These are phyloP conservation scores for Pisolithus tinctorius DNA, from an alignment of 768 basidiomycete species.

Conservation along the genomic window DNA sequence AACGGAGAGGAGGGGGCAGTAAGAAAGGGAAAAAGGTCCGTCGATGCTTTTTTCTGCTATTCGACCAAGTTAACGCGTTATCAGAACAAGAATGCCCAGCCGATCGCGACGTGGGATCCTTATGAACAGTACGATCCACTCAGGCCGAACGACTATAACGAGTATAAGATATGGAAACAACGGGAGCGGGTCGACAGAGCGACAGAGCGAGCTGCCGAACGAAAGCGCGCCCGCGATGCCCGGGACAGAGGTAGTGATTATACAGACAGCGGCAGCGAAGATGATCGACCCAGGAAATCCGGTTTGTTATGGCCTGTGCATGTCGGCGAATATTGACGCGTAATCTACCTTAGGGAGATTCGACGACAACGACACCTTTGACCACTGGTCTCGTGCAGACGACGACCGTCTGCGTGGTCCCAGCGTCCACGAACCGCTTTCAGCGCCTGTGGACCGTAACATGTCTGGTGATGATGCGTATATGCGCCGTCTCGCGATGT, in stretches of 20 bases:
- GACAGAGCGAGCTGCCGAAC: constrained; percentile 52
- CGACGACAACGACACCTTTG: constrained; percentile 36
- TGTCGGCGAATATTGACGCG: constrained; percentile 21
- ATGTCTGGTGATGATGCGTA: constrained; percentile 79
- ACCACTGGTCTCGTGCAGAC: constrained; percentile 51
- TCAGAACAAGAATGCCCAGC: constrained; percentile 56
- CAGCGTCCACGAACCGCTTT: constrained; percentile 17
- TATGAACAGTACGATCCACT: constrained; percentile 72
- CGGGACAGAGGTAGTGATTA: constrained; percentile 44
- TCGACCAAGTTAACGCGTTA: constrained; percentile 2
- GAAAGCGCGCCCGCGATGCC: constrained; percentile 50
- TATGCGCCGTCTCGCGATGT: constrained; percentile 71
- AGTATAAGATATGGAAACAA: constrained; percentile 77
- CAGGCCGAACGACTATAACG: constrained; percentile 84
- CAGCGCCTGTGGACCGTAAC: constrained; percentile 36
- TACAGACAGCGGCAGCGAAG: constrained; percentile 65
- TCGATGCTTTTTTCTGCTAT: background rate
- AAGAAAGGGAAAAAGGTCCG: constrained; percentile 59
- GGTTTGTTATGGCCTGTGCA: constrained; percentile 32
- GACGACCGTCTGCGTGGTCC: constrained; percentile 32
- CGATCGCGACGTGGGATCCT: constrained; percentile 66
- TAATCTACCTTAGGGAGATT: constrained; percentile 18
- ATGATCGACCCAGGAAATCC: constrained; percentile 59
- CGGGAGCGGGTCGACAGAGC: constrained; percentile 69
- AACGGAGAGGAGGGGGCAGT: constrained; percentile 43